phyloP scores from a whole-genome alignment of 805 yeast species.

The Tetrapisispora iriomotensis region DNA sequence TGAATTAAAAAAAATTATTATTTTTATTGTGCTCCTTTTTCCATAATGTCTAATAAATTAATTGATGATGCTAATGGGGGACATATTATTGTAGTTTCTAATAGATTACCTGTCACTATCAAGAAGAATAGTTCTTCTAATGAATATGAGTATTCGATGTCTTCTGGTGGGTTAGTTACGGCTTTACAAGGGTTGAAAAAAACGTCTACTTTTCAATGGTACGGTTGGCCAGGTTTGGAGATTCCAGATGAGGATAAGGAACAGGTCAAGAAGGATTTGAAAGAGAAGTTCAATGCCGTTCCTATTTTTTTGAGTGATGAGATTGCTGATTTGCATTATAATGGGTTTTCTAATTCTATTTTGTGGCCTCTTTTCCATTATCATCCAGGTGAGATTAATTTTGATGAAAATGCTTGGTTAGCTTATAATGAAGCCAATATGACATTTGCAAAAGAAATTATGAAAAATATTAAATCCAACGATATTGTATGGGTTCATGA shows the following conservation, averaged over 20 bases:
- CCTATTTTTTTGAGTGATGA: conserved; percentile 85
- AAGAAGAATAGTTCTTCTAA: conserved; percentile 48
- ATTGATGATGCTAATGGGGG: conserved; percentile 29
- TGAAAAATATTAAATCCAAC: conserved; percentile 59
- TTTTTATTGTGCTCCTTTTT: no score
- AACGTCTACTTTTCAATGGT: conserved; percentile 83
- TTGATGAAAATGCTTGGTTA: conserved; percentile 96
- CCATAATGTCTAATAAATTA: no score
- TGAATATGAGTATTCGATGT: conserved; percentile 74
- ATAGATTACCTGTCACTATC: conserved; percentile 91
- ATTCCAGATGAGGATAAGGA: conserved; percentile 68
- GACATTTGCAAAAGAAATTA: conserved; percentile 66
- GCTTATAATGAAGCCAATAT: conserved; percentile 92
- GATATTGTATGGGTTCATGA: conserved; percentile 98
- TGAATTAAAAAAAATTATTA: no score
- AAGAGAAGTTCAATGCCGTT: conserved; percentile 72
- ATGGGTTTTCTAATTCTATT: conserved; percentile 90
- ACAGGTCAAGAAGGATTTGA: conserved; percentile 58
- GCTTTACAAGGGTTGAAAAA: conserved; percentile 88
- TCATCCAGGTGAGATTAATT: conserved; percentile 98
- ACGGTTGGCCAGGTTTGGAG: conserved; percentile 96
- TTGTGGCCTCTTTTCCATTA: conserved; percentile 98
- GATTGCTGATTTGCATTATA: conserved; percentile 90
- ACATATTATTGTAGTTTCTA: conserved; percentile 85
- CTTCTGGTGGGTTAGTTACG: conserved; percentile 95